Base-by-base conservation (phyloP, 2,329 filamentous ascomycete species). In the Hypoxylon sp. region DNA sequence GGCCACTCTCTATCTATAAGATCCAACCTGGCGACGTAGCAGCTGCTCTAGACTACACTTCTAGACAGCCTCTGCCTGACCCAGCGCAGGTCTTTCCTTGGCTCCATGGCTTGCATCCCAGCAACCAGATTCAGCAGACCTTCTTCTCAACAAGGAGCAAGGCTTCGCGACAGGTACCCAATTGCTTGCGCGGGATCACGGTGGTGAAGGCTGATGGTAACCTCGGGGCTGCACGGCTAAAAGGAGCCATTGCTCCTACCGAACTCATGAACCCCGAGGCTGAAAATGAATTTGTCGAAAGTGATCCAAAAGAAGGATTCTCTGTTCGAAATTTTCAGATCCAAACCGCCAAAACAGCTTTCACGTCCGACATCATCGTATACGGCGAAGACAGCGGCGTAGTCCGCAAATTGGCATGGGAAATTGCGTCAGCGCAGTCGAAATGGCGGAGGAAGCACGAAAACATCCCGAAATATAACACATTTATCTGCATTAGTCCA, bases 281-380 rank as follows among this genome's bases (percentile, higher is more conserved):
- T 2, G 72, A 73, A 11, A 73, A 81, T 32, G 79, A 85, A 15
- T 96, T 99, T 66, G 75, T 91, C 54, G 90, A 96, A 31, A 81
- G 87, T 29, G 94, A 99, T 66, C 94, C 94, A 1, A 82, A 77
- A 47, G 90, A 96, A 60, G 94, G 94, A 6, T 97, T 97, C 68
- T 96, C 91, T 3, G 92, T 97, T 31, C 85, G 94, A 34, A 97
- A 97, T 70, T 99, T 99, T 67, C 93, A 97, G 64, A 97, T 97
- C 27, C 94, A 99, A 71, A 82, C 90, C 0, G 89, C 89, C 51
- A 99, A 99, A 70, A 77, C 90, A 59, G 92, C 92, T 45, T 84
- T 89, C 59, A 82, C 94, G 6, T 97, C 92, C 0, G 94, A 99
- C 69, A 90, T 99, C 58, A 81, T 99, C 29, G 83, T 99, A 1